Percentiles rank a stretch among this genome's conserved stretches.
Evolutionary conservation across 345 rosid species (phyloP).

Genomic region (Lagerstroemia speciosa): DNA sequence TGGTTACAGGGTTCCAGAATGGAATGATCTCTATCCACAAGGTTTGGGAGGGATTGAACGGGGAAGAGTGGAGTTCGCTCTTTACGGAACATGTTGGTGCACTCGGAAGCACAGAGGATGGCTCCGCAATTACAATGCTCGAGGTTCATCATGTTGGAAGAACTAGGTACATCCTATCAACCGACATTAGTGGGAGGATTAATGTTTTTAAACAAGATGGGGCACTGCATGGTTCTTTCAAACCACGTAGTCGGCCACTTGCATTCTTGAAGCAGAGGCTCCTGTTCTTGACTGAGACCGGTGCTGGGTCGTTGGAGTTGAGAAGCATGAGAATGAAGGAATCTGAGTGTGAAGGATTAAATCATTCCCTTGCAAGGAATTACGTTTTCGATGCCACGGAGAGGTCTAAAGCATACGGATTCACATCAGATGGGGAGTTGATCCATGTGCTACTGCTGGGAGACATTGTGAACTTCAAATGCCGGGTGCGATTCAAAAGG

Average conservation of each 20-base stretch:
- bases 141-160: constrained; percentile 94
- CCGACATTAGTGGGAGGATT: constrained; percentile 56
- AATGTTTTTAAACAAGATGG: constrained; percentile 64
- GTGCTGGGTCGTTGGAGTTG: constrained; percentile 91
- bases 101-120: constrained; percentile 33
- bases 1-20: constrained; percentile 67
- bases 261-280: constrained; percentile 87
- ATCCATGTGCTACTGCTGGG: constrained; percentile 71
- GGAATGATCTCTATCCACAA: constrained; percentile 63
- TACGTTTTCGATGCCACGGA: constrained; percentile 71
- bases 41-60: constrained; percentile 43
- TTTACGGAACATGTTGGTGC: constrained; percentile 49
- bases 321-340: constrained; percentile 82
- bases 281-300: constrained; percentile 78
- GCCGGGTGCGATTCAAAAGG: constrained; percentile 80
- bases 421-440: constrained; percentile 72
- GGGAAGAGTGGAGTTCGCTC: constrained; percentile 57
- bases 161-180: constrained; percentile 52
- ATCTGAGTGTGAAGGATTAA: constrained; percentile 78
- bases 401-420: constrained; percentile 93
- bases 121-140: constrained; percentile 40
- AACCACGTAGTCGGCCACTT: constrained; percentile 54
- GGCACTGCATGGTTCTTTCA: constrained; percentile 56
- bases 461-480: constrained; percentile 79
- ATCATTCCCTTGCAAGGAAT: constrained; percentile 48